Conservation (phyloP, 192 early-diverging fungal genomes). For the Backusella tarrabulga region DNA sequence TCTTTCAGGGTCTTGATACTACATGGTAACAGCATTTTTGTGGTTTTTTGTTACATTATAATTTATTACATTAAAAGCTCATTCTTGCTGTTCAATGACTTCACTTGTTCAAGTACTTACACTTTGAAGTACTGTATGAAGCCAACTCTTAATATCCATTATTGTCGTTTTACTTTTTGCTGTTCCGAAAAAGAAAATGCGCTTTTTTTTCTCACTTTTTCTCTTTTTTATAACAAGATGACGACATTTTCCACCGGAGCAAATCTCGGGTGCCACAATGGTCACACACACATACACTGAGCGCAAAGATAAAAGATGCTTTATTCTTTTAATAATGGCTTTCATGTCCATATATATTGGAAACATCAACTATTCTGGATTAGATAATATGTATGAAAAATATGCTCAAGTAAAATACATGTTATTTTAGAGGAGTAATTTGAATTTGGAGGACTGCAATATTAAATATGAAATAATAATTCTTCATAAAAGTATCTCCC, state of each 20-base stretch:
- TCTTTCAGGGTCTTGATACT: constrained; percentile 65
- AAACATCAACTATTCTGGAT: too few species aligned
- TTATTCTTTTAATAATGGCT: too few species aligned
- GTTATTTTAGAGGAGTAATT: constrained; percentile 31
- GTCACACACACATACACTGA: too few species aligned
- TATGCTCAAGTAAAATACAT: not conserved
- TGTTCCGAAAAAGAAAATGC: not conserved
- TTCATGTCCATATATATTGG: too few species aligned
- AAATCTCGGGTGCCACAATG: not conserved
- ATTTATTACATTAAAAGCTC: not conserved
- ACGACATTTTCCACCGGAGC: not conserved
- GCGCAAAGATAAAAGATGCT: too few species aligned
- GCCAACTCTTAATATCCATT: constrained; percentile 29
- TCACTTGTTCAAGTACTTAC: not conserved
- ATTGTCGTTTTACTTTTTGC: not conserved
- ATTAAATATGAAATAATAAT: constrained; percentile 47
- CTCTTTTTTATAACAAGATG: not conserved
- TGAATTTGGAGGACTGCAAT: constrained; percentile 29
- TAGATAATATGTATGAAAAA: too few species aligned
- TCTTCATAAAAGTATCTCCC: constrained; percentile 50
- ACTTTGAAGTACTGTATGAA: constrained; percentile 21
- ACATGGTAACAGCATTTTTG: not conserved
- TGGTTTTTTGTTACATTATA: not conserved
- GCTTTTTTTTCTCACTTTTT: not conserved
- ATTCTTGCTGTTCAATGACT: not conserved